Base-by-base conservation (phyloP, 768 basidiomycete genomes). In the Clavulina sp. region DNA sequence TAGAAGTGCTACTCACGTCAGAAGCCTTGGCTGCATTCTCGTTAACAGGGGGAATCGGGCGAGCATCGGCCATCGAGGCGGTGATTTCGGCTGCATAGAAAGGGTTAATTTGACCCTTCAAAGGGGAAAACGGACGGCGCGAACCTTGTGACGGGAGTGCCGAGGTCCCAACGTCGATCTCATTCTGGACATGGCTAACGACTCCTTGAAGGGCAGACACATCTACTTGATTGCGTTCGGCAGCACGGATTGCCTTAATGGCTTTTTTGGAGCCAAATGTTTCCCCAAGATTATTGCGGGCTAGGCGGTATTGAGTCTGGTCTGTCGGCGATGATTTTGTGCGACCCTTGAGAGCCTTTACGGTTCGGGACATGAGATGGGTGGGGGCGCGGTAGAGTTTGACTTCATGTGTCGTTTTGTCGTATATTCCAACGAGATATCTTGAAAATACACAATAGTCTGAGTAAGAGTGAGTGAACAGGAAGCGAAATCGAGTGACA, bases 251-350 rank as follows among this genome's bases (percentile, higher is more conserved):
- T 28, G 77, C 79, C 6, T 77, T 76, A 64, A 87, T 83, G 41
- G 89, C 87, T 63, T 95, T 97, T 68, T 89, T 86, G 24, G 91
- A 93, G 21, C 93, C 93, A 57, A 99, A 99, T 1, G 84, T 77
- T 63, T 89, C 81, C 30, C 93, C 91, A 1, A 99, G 75, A n/a
- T 76, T 71, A 51, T 75, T 84, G 38, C 80, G 73, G 16, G 80
- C 81, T 48, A 79, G 72, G 16, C 56, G 73, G 44, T 70, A 58
- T 47, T 75, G 66, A 5, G 69, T 64, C 49, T 46, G 49, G 52
- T 48, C 34, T 16, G 77, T 72, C 5, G 73, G 72, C 9, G 70
- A 65, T 3, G 73, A 65, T 13, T 75, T 68, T 18, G 70, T 63
- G 34, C 78, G 68, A 31, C 73, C 72, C 65, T 91, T 89, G 43